These are phyloP conservation scores for Acidomyces sp. DNA, from an alignment of 495 filamentous ascomycete genomes.

Conservation along the genomic window DNA sequence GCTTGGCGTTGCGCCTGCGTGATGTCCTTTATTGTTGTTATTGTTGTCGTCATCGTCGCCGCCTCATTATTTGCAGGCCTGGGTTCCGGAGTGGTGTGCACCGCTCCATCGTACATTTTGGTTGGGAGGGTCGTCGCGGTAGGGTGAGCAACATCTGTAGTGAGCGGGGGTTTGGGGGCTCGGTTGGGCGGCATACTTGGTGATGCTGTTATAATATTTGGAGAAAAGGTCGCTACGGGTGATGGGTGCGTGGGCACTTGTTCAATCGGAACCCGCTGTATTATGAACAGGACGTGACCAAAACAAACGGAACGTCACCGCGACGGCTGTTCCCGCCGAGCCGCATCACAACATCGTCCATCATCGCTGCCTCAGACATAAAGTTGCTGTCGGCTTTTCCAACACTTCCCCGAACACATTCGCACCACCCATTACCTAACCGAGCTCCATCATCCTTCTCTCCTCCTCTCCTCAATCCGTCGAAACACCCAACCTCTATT, in stretches of 20 bases:
- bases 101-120: not conserved
- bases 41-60: too few relatives aligned
- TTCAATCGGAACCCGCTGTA: not conserved
- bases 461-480: too few relatives aligned
- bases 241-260: not conserved
- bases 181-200: not conserved
- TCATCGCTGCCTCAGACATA: too few relatives aligned
- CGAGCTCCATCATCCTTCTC: too few relatives aligned
- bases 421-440: too few relatives aligned
- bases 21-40: too few relatives aligned
- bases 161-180: not conserved
- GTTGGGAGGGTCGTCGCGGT: not conserved
- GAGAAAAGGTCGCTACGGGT: not conserved
- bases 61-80: slow-evolving; percentile 49
- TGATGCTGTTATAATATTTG: not conserved
- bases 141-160: not conserved
- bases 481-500: too few relatives aligned
- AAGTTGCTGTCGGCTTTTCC: too few relatives aligned
- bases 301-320: slow-evolving; percentile 4
- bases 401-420: too few relatives aligned
- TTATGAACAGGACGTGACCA: not conserved
- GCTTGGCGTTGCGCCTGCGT: slow-evolving; percentile 74
- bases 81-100: slow-evolving; percentile 34
- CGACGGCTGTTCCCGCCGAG: slow-evolving; percentile 1
- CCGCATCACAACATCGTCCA: slow-evolving; percentile 4